Base-by-base conservation (phyloP, 108 stramenopile genomes). In the Nitzschia sp. region DNA sequence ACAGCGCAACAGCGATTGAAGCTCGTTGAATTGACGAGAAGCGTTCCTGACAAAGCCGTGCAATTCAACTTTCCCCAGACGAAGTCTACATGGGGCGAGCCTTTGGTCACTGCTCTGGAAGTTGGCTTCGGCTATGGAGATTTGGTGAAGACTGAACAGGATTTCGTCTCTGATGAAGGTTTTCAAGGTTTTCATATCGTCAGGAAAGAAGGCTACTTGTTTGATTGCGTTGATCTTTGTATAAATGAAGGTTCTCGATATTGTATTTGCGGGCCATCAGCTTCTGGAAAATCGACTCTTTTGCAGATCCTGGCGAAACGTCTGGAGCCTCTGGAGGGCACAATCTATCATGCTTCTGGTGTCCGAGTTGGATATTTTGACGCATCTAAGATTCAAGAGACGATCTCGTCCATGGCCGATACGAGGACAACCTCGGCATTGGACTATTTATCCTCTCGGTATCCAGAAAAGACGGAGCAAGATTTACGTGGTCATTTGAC, bases 271-370 rank as follows among this genome's bases (percentile, higher is more conserved):
- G 96, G 97, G 2, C 87, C 83, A 26, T 96, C 95, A 56, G 96
- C 88, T 1, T 68, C 71, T 41, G 98, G 97, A 11, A 98, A 97
- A 64, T 82, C 84, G 6, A 97, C 90, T 29, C 79, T 99, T 23
- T 66, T 99, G 41, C 88, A 91, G 52, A 77, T 97, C 6, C 76
- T 99, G 32, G 85, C 93, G 22, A 93, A 87, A 68, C 67, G 82
- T 63, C 79, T 92, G 22, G 67, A 41, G 17, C 97, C 98, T 2
- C 44, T 65, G 6, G 81, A 86, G 58, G 98, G 98, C 6, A 78
- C 80, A 8, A 81, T 98, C 3, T 68, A 80, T 68, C 80, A 84
- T 59, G 86, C 96, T 36, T 78, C 81, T 13, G 87, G 92, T 23
- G 38, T 97, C 5, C 55, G 65, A 36, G 63, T 98, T 23, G 96